Conservation (phyloP, 352 stramenopile species). For the Globisporangium lucens region DNA sequence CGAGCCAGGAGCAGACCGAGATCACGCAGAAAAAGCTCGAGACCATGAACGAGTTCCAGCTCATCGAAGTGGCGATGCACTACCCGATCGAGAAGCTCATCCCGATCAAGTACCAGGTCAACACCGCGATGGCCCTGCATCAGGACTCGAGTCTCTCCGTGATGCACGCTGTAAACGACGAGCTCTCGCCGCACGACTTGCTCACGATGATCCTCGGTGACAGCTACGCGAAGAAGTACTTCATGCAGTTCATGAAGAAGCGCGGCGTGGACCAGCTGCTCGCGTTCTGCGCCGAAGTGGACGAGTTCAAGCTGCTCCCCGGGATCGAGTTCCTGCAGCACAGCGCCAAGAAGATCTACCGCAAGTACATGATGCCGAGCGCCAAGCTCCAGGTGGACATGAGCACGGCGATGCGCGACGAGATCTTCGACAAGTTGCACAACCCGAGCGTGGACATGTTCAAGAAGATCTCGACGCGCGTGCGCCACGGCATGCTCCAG, state of each 20-base stretch:
- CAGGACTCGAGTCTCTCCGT: slow-evolving; percentile 11
- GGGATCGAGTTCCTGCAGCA: slow-evolving; percentile 85
- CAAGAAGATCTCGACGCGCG: slow-evolving; percentile 63
- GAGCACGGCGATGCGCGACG: slow-evolving; percentile 74
- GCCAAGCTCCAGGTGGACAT: slow-evolving; percentile 83
- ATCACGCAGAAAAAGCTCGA: slow-evolving; percentile 54
- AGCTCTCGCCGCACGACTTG: slow-evolving; percentile 45
- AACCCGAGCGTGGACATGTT: slow-evolving; percentile 86
- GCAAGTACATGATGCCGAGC: slow-evolving; percentile 77
- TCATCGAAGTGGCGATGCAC: slow-evolving; percentile 71
- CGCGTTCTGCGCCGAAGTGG: slow-evolving; percentile 74
- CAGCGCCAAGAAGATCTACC: slow-evolving; percentile 83
- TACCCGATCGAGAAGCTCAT: slow-evolving; percentile 77
- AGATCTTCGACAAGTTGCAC: slow-evolving; percentile 57
- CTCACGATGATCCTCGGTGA: slow-evolving; percentile 50
- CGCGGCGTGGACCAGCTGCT: slow-evolving; percentile 60
- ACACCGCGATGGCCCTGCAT: background rate
- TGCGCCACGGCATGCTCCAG: slow-evolving; percentile 72
- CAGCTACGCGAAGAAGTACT: slow-evolving; percentile 66
- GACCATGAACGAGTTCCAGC: slow-evolving; percentile 55
- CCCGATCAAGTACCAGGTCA: slow-evolving; percentile 30
- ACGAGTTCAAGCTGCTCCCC: slow-evolving; percentile 75
- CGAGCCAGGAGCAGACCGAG: slow-evolving; percentile 40
- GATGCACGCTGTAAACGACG: slow-evolving; percentile 24
- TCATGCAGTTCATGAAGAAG: slow-evolving; percentile 73